Evolutionary conservation across 768 basidiomycete species (phyloP).

Genomic region (Pisolithus albus): DNA sequence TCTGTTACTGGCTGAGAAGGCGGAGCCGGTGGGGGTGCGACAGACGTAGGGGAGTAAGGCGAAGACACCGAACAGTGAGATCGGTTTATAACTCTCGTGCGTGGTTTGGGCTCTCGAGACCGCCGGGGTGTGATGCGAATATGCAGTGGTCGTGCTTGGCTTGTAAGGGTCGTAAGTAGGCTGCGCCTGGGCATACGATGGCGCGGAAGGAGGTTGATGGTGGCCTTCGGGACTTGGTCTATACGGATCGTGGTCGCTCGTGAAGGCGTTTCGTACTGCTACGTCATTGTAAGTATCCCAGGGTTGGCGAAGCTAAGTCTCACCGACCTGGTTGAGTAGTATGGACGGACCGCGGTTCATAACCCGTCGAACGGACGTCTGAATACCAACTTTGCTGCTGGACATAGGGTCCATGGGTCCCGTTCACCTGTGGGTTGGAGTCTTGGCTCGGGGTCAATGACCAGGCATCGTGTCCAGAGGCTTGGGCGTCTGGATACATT

Average conservation of each 20-base stretch:
- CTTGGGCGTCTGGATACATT: conserved; percentile 22
- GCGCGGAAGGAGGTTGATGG: conserved; percentile 13
- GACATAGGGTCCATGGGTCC: conserved; percentile 13
- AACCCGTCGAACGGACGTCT: conserved; percentile 19
- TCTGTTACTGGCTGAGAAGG: conserved; percentile 14
- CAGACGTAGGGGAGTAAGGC: conserved; percentile 15
- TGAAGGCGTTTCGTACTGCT: conserved; percentile 11
- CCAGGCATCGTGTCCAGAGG: conserved; percentile 23
- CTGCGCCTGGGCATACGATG: conserved; percentile 8
- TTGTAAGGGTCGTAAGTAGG: conserved; percentile 32
- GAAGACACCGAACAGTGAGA: conserved; percentile 20
- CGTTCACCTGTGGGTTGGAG: conserved; percentile 12
- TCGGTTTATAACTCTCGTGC: conserved; percentile 25
- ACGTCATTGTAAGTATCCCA: conserved; percentile 5
- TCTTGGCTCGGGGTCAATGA: conserved; percentile 16
- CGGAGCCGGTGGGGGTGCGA: conserved; percentile 10
- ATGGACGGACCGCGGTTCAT: conserved; percentile 18
- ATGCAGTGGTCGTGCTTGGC: conserved; percentile 21
- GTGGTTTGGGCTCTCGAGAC: conserved; percentile 17
- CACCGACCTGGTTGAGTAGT: conserved; percentile 20
- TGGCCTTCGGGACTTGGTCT: conserved; percentile 12
- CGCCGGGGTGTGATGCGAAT: conserved; percentile 13
- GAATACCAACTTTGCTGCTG: conserved; percentile 29
- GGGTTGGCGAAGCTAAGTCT: neutral
- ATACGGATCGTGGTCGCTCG: conserved; percentile 21